Evolutionary conservation across 2,329 filamentous ascomycete genomes (phyloP).

Genomic region (Hypoxylon rubiginosum): DNA sequence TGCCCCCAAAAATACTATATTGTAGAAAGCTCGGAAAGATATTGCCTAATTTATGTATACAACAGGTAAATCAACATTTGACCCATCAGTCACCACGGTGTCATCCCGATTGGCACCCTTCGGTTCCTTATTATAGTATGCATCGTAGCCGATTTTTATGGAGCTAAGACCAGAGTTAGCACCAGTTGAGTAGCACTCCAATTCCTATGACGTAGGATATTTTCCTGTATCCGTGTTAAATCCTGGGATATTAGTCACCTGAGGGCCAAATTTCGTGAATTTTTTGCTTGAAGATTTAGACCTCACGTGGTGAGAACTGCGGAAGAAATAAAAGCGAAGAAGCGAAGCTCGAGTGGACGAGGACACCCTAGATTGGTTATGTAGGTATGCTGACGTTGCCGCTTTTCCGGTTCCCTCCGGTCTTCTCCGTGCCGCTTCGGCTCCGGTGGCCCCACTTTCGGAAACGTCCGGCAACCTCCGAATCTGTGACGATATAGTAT

Average conservation of each 20-base stretch:
- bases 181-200: background rate
- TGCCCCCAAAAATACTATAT: background rate
- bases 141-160: conserved; percentile 21
- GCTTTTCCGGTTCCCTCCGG: background rate
- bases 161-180: conserved; percentile 2
- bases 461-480: background rate
- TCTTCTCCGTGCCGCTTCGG: too few species aligned
- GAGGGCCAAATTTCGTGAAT: background rate
- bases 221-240: background rate
- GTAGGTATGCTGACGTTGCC: background rate
- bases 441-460: background rate
- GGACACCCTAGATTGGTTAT: too few species aligned
- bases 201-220: background rate
- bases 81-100: background rate
- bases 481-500: background rate
- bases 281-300: background rate
- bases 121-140: background rate
- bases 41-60: background rate
- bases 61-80: background rate
- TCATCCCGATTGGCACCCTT: conserved; percentile 4
- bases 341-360: background rate
- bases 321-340: background rate
- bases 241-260: background rate
- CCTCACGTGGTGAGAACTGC: background rate
- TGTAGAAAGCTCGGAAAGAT: background rate